Evolutionary conservation across 2,329 filamentous ascomycete genomes (phyloP), one percentile per base, ranked within the genome.

Genomic region (Ophiostoma sp.): DNA sequence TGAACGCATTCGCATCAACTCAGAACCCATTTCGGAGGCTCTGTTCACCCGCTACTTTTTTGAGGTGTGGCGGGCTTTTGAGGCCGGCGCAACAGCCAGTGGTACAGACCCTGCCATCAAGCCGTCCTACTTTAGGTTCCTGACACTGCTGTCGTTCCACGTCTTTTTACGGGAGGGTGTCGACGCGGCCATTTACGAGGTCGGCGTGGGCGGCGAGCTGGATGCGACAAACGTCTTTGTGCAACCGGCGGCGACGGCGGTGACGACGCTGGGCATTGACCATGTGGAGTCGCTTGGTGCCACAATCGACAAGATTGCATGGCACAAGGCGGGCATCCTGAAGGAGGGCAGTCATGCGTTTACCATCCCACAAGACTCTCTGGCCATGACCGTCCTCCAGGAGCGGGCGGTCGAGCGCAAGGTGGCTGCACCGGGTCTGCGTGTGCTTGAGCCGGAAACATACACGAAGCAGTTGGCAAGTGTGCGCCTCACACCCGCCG

Each of bases 241-340:
- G 69, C 79, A 79, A 17, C 89, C 90, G 0, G 83, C 87, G 0
- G 90, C 85, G 0, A 85, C 87, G 0, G 91, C 87, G 0, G 89
- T 93, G 72, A 89, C 87, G 63, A 87, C 87, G n/a, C 82, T 93
- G 15, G 91, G 90, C 12, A 88, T 93, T 74, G 91, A 93, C 78
- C 91, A 93, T 77, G 86, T 91, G 45, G 84, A 84, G 64, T 84
- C 85, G 25, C 84, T 93, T 0, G 91, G 91, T 9, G 81, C 86
- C 25, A 91, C 89, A 0, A 82, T 92, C 4, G 87, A 88, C 52
- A 85, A 89, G 79, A 92, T 93, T 75, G 89, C 91, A 1, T 92
- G 91, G 91, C 90, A 93, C 80, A 93, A 93, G 81, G 88, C 89
- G 1, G 91, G 91, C 1, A 90, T 93, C 70, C 88, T 92, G 81